Conservation (phyloP, 768 basidiomycete species). For the Boletus rubroflammeus region DNA sequence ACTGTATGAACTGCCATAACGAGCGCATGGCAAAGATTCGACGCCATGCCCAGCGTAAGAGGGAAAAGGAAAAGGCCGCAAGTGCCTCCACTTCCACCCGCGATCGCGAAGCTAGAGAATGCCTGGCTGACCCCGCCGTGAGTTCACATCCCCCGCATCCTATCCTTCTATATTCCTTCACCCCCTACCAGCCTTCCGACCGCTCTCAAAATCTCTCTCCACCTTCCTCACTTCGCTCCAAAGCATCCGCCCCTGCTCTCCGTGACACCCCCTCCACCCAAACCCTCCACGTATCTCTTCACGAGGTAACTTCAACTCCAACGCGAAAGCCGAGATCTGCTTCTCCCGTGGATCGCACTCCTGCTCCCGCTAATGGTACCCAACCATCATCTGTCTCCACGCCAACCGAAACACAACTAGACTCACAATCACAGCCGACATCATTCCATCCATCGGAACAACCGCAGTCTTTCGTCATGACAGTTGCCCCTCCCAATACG, state of each 20-base stretch:
- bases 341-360: conserved; percentile 12
- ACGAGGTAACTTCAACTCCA: conserved; percentile 1
- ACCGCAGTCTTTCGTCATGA: conserved; percentile 40
- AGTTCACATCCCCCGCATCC: conserved; percentile 16
- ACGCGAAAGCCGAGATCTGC: conserved; percentile 9
- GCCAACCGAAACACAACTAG: conserved; percentile 17
- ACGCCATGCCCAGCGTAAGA: conserved; percentile 86
- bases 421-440: conserved; percentile 8
- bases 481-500: conserved; percentile 39
- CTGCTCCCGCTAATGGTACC: neutral
- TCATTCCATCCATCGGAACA: conserved; percentile 23
- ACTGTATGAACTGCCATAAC: conserved; percentile 98
- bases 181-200: conserved; percentile 7
- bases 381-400: conserved; percentile 12
- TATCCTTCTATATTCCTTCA: neutral
- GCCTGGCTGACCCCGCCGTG: conserved; percentile 42
- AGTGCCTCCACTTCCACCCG: conserved; percentile 24
- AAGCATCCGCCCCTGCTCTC: conserved; percentile 19
- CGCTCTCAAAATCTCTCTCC: conserved; percentile 1
- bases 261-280: conserved; percentile 25
- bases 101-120: conserved; percentile 23
- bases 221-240: conserved; percentile 21
- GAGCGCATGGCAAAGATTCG: conserved; percentile 93
- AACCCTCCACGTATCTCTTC: conserved; percentile 16
- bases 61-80: conserved; percentile 54